Base-by-base conservation (phyloP, 257 asterid species). In the Primulina huaijiensis region DNA sequence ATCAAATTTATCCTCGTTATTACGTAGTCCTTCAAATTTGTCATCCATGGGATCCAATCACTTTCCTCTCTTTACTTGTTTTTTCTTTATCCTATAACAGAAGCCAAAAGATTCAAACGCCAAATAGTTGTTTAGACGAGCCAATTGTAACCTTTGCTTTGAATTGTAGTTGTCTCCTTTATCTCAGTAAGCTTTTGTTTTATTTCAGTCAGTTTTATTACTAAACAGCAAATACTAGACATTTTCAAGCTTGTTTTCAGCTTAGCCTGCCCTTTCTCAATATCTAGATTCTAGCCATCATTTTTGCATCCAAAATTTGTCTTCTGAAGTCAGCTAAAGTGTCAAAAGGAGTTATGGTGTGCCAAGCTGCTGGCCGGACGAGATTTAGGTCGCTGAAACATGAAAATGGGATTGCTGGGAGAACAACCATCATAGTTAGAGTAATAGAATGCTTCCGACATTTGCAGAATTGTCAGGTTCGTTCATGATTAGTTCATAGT, bases 371-470 rank as follows among this genome's bases (percentile, higher is more conserved):
- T 5, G 80, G 92, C 72, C 96, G 84, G 77, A 84, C 92, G 71
- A 77, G 81, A 78, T 90, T 90, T 55, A 80, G 82, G 84, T 85
- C 89, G 68, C 85, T 77, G 67, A 88, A 90, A 84, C 92, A 90
- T 70, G 97, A 90, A 80, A 80, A 75, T 74, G 97, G 97, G 69
- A 81, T 88, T 80, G 72, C 88, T 37, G 95, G 90, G 64, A 82
- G 81, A 85, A 68, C 90, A 68, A 85, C 96, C 67, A 85, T 90
- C 69, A 76, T 89, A 68, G 89, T 88, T 78, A 91, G 92, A 80
- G 82, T 89, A 57, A 87, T 88, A 79, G 92, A 90, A 75, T 90
- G 97, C 82, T 88, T 90, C 77, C 96, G 85, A 86, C 93, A 86
- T 71, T 67, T 86, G 72, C 92, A 83, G 73, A 82, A 82, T 77